Percentiles rank a stretch among this genome's conserved stretches.
These are phyloP conservation scores for Hygrocybe coccinea DNA, from an alignment of 768 basidiomycete species.

Conservation along the genomic window DNA sequence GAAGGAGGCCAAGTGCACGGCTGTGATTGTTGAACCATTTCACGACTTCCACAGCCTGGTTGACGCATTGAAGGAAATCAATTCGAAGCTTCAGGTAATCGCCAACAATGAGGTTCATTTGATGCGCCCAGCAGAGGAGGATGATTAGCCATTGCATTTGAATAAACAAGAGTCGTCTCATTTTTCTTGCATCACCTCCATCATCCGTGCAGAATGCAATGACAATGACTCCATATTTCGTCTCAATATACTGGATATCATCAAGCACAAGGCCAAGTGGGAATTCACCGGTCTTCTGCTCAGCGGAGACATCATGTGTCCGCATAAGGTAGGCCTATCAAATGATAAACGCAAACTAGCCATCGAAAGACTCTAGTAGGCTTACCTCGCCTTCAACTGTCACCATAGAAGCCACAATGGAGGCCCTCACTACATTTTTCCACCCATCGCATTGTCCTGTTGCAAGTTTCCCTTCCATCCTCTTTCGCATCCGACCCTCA, in stretches of 20 bases:
- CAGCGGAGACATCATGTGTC: slow-evolving; percentile 18
- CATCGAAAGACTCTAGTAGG: background rate
- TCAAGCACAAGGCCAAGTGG: slow-evolving; percentile 17
- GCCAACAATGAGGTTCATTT: slow-evolving; percentile 26
- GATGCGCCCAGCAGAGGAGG: slow-evolving; percentile 23
- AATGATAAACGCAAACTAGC: background rate
- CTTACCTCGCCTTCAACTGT: slow-evolving; percentile 23
- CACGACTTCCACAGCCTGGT: slow-evolving; percentile 8
- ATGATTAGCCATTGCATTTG: slow-evolving; percentile 12
- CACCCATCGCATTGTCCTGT: slow-evolving; percentile 31
- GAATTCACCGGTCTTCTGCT: slow-evolving; percentile 22
- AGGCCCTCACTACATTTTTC: slow-evolving; percentile 25
- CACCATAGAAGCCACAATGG: slow-evolving; percentile 22
- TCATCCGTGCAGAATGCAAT: slow-evolving; percentile 25
- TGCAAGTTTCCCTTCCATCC: slow-evolving; percentile 18
- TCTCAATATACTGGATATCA: slow-evolving; percentile 20
- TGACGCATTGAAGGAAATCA: background rate
- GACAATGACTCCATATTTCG: slow-evolving; percentile 13
- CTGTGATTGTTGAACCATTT: slow-evolving; percentile 30
- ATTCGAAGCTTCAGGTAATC: slow-evolving; percentile 17
- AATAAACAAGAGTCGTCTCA: slow-evolving; percentile 14
- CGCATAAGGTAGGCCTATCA: slow-evolving; percentile 13
- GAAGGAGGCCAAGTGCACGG: slow-evolving; percentile 18
- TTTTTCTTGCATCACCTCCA: slow-evolving; percentile 22
- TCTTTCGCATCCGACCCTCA: slow-evolving; percentile 4